phyloP scores from a whole-genome alignment of 1,284 basidiomycete genomes.

The Schizophyllum amplum region DNA sequence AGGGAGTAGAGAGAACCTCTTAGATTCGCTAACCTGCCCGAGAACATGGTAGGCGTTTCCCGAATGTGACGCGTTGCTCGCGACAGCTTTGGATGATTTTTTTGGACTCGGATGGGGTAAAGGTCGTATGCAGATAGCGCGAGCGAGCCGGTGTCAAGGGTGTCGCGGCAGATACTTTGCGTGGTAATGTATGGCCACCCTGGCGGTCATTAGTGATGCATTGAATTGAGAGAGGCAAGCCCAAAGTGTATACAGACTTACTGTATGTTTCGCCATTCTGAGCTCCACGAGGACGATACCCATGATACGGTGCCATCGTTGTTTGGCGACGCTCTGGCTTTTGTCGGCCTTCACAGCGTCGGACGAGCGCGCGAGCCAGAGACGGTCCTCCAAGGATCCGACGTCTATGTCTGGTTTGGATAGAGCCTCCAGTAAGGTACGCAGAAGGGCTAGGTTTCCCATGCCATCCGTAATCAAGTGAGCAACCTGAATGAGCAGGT shows the following conservation, averaged over 20 bases:
- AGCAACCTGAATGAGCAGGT: conserved; percentile 34
- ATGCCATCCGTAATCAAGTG: conserved; percentile 45
- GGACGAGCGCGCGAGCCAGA: conserved; percentile 31
- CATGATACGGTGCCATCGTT: conserved; percentile 41
- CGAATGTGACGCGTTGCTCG: conserved; percentile 37
- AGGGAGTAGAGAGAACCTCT: background rate
- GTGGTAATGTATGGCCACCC: conserved; percentile 52
- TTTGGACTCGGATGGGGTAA: conserved; percentile 16
- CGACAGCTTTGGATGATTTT: conserved; percentile 31
- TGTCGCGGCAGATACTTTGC: conserved; percentile 30
- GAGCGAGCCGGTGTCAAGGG: background rate
- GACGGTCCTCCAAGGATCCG: conserved; percentile 23
- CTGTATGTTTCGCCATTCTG: conserved; percentile 25
- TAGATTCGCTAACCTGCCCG: conserved; percentile 25
- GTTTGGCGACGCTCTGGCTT: conserved; percentile 24
- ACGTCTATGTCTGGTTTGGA: conserved; percentile 17
- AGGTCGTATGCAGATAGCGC: background rate
- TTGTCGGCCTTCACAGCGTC: conserved; percentile 27
- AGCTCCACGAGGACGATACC: conserved; percentile 29
- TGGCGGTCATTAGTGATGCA: conserved; percentile 16
- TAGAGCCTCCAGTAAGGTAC: conserved; percentile 38
- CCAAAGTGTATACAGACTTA: too few species aligned
- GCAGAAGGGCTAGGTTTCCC: conserved; percentile 31
- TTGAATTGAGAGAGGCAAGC: too few species aligned
- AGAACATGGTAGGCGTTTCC: conserved; percentile 41